Percentiles rank a stretch among this genome's conserved stretches.
Conservation (phyloP, 164 flowering plant species). For the Malania oleifera region DNA sequence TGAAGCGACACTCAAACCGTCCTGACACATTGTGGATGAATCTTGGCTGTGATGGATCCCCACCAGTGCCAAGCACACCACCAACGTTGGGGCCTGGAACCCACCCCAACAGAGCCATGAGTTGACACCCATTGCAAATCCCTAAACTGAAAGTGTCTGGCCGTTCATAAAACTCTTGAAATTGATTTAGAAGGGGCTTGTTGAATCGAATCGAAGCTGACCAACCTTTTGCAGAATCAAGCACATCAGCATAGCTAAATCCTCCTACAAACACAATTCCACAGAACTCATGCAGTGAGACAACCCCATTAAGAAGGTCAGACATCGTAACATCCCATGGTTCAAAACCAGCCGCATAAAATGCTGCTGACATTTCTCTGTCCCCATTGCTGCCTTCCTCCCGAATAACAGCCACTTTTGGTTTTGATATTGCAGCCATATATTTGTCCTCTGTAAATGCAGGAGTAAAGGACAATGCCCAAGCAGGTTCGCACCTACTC, state of each 20-base stretch:
- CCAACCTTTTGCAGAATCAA: slow-evolving; percentile 95
- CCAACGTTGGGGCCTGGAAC: slow-evolving; percentile 85
- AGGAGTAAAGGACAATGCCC: slow-evolving; percentile 75
- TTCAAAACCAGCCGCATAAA: slow-evolving; percentile 83
- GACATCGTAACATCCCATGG: slow-evolving; percentile 82
- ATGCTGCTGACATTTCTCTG: slow-evolving; percentile 91
- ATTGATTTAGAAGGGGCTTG: slow-evolving; percentile 60
- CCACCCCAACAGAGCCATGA: slow-evolving; percentile 95
- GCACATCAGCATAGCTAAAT: slow-evolving; percentile 79
- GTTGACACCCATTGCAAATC: slow-evolving; percentile 94
- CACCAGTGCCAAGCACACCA: slow-evolving; percentile 65
- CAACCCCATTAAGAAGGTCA: slow-evolving; percentile 55
- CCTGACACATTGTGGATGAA: slow-evolving; percentile 91
- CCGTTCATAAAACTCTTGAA: slow-evolving; percentile 55
- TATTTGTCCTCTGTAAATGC: slow-evolving; percentile 54
- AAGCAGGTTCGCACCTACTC: slow-evolving; percentile 62
- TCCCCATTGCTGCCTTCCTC: slow-evolving; percentile 89
- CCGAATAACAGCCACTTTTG: slow-evolving; percentile 80
- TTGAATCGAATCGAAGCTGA: slow-evolving; percentile 83
- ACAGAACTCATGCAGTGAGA: slow-evolving; percentile 52
- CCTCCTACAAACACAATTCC: slow-evolving; percentile 91
- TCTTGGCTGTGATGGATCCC: slow-evolving; percentile 86
- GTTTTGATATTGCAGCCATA: slow-evolving; percentile 46
- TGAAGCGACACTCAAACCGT: slow-evolving; percentile 85
- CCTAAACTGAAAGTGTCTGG: slow-evolving; percentile 87